Base-by-base conservation (phyloP, 2,329 filamentous ascomycete genomes). In the Teratosphaeria nubilosa region DNA sequence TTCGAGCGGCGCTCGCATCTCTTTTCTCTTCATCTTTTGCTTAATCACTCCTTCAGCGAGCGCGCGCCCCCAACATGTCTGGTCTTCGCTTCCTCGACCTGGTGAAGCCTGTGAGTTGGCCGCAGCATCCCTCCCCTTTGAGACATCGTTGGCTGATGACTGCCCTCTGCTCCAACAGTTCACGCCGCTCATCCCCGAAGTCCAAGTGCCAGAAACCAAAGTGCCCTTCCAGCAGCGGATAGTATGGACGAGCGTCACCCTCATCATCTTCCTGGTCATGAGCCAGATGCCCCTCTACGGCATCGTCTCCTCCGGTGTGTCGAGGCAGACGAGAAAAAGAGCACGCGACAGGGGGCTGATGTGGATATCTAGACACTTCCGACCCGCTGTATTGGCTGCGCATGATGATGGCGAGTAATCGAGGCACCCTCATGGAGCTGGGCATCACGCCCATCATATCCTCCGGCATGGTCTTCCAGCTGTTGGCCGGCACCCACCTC, bases 371-470 rank as follows among this genome's bases (percentile, higher is more conserved):
- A 55, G 77, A 79, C 70, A 96, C 91, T 70, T 97, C 94, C 62
- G 95, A 99, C 80, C 95, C 94, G 68, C 83, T 99, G 71, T 99
- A 99, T 85, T 99, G 94, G 94, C 84, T 99, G 73, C 88, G 94
- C 78, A 97, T 99, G 92, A 96, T 99, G 86, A 86, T 97, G 84
- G 94, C 94, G 73, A 96, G 90, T 87, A 99, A 99, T 77, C 86
- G 73, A 54, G 72, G 72, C 58, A 74, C 72, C 14, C 64, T 75
- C 20, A 74, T 74, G 72, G 73, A 74, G 62, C 61, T 74, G 55
- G 73, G 73, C 60, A 80, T 97, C 70, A 96, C 94, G 25, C 95
- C 95, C 70, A 99, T 99, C 77, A 97, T 99, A 79, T 96, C 94
- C 61, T 97, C 94, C 41, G 94, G 94, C 78, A 99, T 99, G 94